phyloP scores from a whole-genome alignment of 2,329 filamentous ascomycete genomes.

The Gnomoniopsis sp. region DNA sequence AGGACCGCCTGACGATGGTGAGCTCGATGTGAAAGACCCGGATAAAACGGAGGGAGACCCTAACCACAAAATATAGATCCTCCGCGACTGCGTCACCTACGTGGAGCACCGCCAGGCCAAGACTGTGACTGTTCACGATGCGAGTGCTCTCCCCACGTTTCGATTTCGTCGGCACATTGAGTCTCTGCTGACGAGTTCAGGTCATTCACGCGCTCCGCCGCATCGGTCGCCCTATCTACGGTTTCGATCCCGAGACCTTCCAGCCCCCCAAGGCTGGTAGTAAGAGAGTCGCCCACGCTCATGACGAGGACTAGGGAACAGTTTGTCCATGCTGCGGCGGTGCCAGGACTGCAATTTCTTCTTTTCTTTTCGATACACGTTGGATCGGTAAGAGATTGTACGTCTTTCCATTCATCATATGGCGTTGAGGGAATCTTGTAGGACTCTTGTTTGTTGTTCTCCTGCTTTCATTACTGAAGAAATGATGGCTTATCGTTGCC shows the following conservation, averaged over 20 bases:
- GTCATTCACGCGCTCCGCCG: conserved; percentile 50
- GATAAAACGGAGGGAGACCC: not conserved
- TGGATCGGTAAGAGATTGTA: not conserved
- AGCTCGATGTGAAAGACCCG: conserved; percentile 12
- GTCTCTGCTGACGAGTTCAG: conserved; percentile 40
- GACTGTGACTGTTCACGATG: conserved; percentile 37
- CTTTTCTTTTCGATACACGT: too few species aligned
- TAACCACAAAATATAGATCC: conserved; percentile 39
- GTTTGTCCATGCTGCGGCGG: not conserved
- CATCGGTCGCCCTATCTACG: conserved; percentile 53
- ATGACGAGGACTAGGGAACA: not conserved
- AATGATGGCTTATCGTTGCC: too few species aligned
- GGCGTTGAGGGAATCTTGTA: not conserved
- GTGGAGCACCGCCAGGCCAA: conserved; percentile 54
- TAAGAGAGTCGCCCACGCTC: not conserved
- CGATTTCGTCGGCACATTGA: not conserved
- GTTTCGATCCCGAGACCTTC: conserved; percentile 47
- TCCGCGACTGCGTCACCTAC: conserved; percentile 46
- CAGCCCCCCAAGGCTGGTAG: conserved; percentile 11
- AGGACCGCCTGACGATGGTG: conserved; percentile 45
- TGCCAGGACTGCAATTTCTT: too few species aligned
- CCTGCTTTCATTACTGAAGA: not conserved
- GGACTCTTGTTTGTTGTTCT: not conserved
- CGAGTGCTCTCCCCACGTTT: not conserved
- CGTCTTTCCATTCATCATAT: not conserved